Conservation (phyloP, 331 rosid species). For the Quercus phellos region DNA sequence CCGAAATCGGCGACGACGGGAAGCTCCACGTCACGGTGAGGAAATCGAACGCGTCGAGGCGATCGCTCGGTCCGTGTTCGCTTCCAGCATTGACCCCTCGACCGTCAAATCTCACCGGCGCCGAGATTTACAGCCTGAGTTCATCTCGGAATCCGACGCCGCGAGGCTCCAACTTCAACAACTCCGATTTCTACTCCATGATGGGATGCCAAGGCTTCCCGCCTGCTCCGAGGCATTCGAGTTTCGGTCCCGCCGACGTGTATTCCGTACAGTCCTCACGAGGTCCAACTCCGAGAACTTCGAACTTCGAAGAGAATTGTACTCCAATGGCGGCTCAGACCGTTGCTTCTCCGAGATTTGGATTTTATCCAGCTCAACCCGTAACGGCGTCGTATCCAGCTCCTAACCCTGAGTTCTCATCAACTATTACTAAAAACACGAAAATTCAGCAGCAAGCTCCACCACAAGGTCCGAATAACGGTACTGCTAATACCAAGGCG, state of each 20-base stretch:
- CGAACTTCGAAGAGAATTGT: conserved; percentile 77
- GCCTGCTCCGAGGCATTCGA: conserved; percentile 57
- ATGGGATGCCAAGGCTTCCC: conserved; percentile 59
- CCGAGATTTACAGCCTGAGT: conserved; percentile 89
- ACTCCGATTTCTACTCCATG: conserved; percentile 80
- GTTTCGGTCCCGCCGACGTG: conserved; percentile 63
- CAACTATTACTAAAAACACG: conserved; percentile 31
- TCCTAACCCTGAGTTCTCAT: conserved; percentile 84
- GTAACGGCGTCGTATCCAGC: conserved; percentile 72
- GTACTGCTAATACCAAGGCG: conserved; percentile 22
- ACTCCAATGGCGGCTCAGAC: conserved; percentile 27
- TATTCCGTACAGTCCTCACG: conserved; percentile 82
- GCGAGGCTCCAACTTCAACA: conserved; percentile 81
- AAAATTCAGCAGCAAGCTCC: conserved; percentile 29
- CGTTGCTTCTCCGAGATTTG: conserved; percentile 63
- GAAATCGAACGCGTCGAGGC: conserved; percentile 72
- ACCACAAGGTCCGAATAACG: neutral
- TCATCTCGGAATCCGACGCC: conserved; percentile 90
- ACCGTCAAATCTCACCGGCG: conserved; percentile 89
- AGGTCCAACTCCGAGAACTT: conserved; percentile 82
- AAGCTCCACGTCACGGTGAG: conserved; percentile 90
- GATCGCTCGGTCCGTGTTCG: conserved; percentile 37
- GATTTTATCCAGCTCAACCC: conserved; percentile 75
- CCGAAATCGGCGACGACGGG: conserved; percentile 86
- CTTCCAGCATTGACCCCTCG: conserved; percentile 68